Base-by-base conservation (phyloP, 2,329 filamentous ascomycete genomes). In the Herpotrichia juniperi region DNA sequence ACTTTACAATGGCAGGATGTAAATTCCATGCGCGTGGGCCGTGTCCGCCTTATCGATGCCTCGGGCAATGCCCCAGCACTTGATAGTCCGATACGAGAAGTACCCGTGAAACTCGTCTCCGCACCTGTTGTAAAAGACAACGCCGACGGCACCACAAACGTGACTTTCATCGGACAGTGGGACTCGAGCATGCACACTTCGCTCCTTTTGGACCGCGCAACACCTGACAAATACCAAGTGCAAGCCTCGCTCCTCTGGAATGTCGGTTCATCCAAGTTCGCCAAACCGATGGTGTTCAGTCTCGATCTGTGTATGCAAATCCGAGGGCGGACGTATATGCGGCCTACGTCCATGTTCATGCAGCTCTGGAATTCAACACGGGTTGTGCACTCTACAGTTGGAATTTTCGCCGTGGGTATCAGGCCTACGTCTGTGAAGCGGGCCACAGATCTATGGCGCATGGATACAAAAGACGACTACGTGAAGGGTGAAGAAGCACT, bases 401-500 rank as follows among this genome's bases (percentile, higher is more conserved):
- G 86, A 39, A 90, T 96, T 52, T 99, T 96, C 74, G 92, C 90
- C 1, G 79, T 97, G 44, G 87, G 87, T 5, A 87, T 97, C 73
- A 88, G 91, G 25, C 94, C 94, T 0, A 87, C 91, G 7, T 92
- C 92, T 2, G 92, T 96, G 45, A 97, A 97, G 75, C 85, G 91
- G 42, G 91, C 92, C 0, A 91, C 91, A 2, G 94, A 99, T 70
- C 80, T 99, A 11, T 99, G 94, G 94, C 86, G 94, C 48, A 91
- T 97, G 86, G 96, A 92, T 72, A 97, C 93, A 14, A 88, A 91
- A 53, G 89, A 96, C 65, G 91, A 96, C 71, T 97, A 97, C 68
- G 90, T 99, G 64, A 97, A 96, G 73, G 94, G 94, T 49, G 93
- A 99, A 74, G 94, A 99, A 73, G 83, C 87, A 43, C 79, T 99